These are phyloP conservation scores for Aspergillus sp. DNA, from an alignment of 2,329 filamentous ascomycete species.

Conservation along the genomic window DNA sequence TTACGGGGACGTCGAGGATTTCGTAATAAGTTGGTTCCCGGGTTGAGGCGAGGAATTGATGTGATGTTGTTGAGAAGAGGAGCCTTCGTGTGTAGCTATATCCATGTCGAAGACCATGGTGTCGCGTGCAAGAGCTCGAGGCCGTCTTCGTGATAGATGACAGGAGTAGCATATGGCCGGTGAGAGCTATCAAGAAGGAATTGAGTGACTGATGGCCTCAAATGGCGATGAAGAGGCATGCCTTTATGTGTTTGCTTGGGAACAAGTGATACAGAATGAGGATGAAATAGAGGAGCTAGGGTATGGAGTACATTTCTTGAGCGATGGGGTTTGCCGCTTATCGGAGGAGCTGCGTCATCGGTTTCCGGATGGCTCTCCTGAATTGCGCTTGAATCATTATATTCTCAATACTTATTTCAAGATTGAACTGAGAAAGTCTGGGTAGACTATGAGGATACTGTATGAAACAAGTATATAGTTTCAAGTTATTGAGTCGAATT, in stretches of 20 bases:
- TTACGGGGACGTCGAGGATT: slow-evolving; percentile 70
- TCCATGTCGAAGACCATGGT: neutral
- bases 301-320: slow-evolving; percentile 5
- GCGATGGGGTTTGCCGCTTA: slow-evolving; percentile 23
- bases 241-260: slow-evolving; percentile 12
- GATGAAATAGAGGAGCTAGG: neutral
- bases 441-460: neutral
- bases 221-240: slow-evolving; percentile 31
- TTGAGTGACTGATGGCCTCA: slow-evolving; percentile 22
- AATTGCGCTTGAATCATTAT: neutral
- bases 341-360: slow-evolving; percentile 30
- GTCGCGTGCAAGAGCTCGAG: neutral
- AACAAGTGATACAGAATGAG: neutral
- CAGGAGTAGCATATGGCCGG: neutral
- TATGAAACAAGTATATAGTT: neutral
- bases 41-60: slow-evolving; percentile 25
- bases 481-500: neutral
- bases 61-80: slow-evolving; percentile 53
- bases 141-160: neutral
- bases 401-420: neutral
- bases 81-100: slow-evolving; percentile 8
- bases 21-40: slow-evolving; percentile 74
- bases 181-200: slow-evolving; percentile 3
- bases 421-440: neutral
- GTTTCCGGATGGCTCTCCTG: neutral